Evolutionary conservation across 805 yeast genomes (phyloP), one percentile per base, ranked within the genome.

Genomic region (Teunomyces tritomae): DNA sequence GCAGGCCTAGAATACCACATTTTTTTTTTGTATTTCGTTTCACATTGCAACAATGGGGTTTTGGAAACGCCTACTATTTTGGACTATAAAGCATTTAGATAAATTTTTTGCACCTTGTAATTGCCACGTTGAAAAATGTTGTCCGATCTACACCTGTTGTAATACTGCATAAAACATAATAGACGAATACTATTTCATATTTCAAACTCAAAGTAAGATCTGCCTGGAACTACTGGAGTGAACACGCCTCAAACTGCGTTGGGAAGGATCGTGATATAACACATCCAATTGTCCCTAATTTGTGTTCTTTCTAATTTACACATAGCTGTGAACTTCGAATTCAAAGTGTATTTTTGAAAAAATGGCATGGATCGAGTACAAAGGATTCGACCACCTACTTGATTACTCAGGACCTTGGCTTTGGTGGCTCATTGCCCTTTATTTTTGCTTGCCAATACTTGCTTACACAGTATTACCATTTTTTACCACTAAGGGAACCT

Each of bases 361-460:
- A 24, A 37, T 37, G 40, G 29, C 40, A 24, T 37, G 40, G 40
- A 48, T 45, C 36, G 45, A 50, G 30, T 47, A 48, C 16, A 48
- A 49, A 32, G 57, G 56, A 3, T 52, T 45, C 30, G 56, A 43
- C 33, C 52, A 52, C 30, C 30, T 50, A 14, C 49, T 48, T 28
- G 46, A 45, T 28, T 49, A 48, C 39, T 35, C 53, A 11, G 57
- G 59, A 5, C 52, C 55, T 5, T 75, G 79, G 75, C 63, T 77
- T 3, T 74, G 78, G 73, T 61, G 67, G 48, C 54, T 83, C 10
- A 51, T 81, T 0, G 65, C 59, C 0, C 39, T 80, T 3, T 84
- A 83, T 67, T 44, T 78, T 0, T 50, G 66, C 4, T 56, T 78
- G 13, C 84, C 84, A 0, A 7, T 78, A 7, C 8, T 70, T 1